Base-by-base conservation (phyloP, 2,329 filamentous ascomycete species). In the Fusarium equiseti region DNA sequence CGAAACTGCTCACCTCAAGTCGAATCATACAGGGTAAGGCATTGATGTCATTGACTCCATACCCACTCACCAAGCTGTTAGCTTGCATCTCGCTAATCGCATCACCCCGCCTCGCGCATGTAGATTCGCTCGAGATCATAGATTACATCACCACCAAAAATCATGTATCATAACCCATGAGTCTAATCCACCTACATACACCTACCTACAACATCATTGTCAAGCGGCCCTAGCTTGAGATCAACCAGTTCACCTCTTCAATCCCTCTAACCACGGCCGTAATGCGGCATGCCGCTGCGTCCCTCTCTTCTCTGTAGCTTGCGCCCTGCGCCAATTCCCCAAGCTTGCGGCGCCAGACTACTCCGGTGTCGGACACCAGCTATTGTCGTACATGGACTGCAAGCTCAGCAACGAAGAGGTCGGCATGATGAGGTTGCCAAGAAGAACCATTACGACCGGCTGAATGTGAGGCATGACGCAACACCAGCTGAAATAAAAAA, bases 401-500 rank as follows among this genome's bases (percentile, higher is more conserved):
- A 56, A 48, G 56, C 57, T 44, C 53, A 71, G 42, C 50, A 73
- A 51, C 69, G 57, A 54, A 64, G 70, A 64, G 46, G 66, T 31
- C 62, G 58, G 8, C 70, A 69, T 46, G 63, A 74, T 18, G 70
- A 68, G 29, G 56, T 73, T 43, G 63, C 70, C 55, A 54, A 59
- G 24, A 83, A 78, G 73, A 94, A 90, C 67, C 92, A 97, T 82
- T 99, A 99, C 81, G 92, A 95, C 75, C 90, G 91, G 43, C 87
- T 99, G 54, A 88, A 91, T 44, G 80, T 99, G n/a, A 82, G 88
- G 1, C 85, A 86, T 44, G 87, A 87, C 70, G 95, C 95, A 43
- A 89, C 92, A 18, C 82, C 88, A 2, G 83, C 85, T 11, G 93
- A 97, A 56, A 95, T 98, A 67, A 98, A 98, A 81, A 95, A 92